Base-by-base conservation (phyloP, 352 stramenopile genomes). In the Phytophthora constricta region DNA sequence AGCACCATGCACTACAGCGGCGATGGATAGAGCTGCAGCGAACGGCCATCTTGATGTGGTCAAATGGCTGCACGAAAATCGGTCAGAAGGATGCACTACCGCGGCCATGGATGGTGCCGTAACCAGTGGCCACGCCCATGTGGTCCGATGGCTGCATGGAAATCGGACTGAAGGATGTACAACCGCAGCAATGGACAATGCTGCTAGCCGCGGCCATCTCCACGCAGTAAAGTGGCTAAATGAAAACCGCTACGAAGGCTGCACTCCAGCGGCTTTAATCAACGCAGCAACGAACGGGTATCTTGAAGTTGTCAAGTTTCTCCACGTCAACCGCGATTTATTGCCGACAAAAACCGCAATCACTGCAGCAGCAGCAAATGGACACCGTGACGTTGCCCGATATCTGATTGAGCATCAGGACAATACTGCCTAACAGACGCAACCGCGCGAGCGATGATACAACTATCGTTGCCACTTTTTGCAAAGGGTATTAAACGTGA, bases 141-240 rank as follows among this genome's bases (percentile, higher is more conserved):
- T 52, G 45, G 45, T 33, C 14, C 45, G 14, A 5, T 69, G 65
- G 65, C 13, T 73, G 27, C 52, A 65, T 33, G 58, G 65, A 37
- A 73, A 69, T 25, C n/a, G 58, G 33, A 16, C 22, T 2, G 58
- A 63, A 56, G 51, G 43, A 3, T 68, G 58, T 20, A 64, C 65
- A 14, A 61, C 51, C 5, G 41, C 26, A 7, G 58, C 58, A 23
- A 68, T 72, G 27, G 52, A 68, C 34, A 8, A 22, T 20, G 65
- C 57, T 3, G 65, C 65, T n/a, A n/a, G n/a, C n/a, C n/a, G n/a
- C n/a, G n/a, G n/a, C 13, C 54, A 69, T 52, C 60, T 65, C n/a
- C 39, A 42, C 17, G 27, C 50, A 3, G 27, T 72, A 69, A 31
- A n/a, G n/a, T n/a, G n/a, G n/a, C n/a, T n/a, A n/a, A n/a, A n/a